Conservation (phyloP, 2,329 filamentous ascomycete species). For the Aspergillus udagawae region DNA sequence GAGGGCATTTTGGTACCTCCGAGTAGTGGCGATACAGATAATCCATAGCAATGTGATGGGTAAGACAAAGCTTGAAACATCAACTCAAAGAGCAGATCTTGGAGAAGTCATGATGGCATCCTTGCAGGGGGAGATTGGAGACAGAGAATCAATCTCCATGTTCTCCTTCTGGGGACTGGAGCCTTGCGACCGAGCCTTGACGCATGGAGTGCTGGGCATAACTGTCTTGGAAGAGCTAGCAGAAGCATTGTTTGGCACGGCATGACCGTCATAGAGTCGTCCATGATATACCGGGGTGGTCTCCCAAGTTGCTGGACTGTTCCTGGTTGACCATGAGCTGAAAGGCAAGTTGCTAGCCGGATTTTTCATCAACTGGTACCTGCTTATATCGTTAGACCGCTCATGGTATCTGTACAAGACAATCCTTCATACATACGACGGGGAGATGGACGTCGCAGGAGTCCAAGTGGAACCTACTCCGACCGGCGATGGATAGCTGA, state of each 20-base stretch:
- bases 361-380: slow-evolving; percentile 39
- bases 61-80: background rate
- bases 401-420: background rate
- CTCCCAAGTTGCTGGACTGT: slow-evolving; percentile 35
- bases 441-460: slow-evolving; percentile 46
- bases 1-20: background rate
- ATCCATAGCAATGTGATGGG: background rate
- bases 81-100: slow-evolving; percentile 26
- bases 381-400: slow-evolving; percentile 28
- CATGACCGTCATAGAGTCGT: slow-evolving; percentile 24
- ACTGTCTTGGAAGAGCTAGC: slow-evolving; percentile 34
- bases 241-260: slow-evolving; percentile 30
- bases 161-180: slow-evolving; percentile 41
- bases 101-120: slow-evolving; percentile 35
- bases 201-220: slow-evolving; percentile 26
- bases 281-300: slow-evolving; percentile 35
- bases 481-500: slow-evolving; percentile 41
- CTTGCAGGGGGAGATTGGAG: slow-evolving; percentile 37
- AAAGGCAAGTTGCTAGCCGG: slow-evolving; percentile 29
- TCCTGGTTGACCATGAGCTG: slow-evolving; percentile 37
- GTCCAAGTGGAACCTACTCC: slow-evolving; percentile 43
- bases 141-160: slow-evolving; percentile 33
- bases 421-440: slow-evolving; percentile 37
- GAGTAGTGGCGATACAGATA: background rate
- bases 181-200: slow-evolving; percentile 31